These are phyloP conservation scores for Calycina marina DNA, from an alignment of 2,329 filamentous ascomycete species.

Conservation along the genomic window DNA sequence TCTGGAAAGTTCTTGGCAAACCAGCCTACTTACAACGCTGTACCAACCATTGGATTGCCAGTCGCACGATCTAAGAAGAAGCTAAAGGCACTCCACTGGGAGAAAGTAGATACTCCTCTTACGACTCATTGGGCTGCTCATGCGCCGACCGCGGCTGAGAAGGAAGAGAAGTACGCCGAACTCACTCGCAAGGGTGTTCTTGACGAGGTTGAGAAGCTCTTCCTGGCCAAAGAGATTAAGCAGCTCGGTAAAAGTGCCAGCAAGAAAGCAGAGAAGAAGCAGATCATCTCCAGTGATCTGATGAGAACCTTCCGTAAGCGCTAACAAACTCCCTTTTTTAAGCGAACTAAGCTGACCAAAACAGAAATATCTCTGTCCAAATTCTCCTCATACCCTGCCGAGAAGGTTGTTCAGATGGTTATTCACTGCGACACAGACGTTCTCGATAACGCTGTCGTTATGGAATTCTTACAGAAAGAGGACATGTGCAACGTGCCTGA, in stretches of 20 bases:
- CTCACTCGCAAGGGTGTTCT: conserved; percentile 88
- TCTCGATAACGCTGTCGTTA: conserved; percentile 76
- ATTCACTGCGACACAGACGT: conserved; percentile 89
- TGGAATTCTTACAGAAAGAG: conserved; percentile 91
- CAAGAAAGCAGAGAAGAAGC: conserved; percentile 89
- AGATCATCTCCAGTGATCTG: conserved; percentile 83
- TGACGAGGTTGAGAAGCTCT: conserved; percentile 94
- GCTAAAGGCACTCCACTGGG: conserved; percentile 98
- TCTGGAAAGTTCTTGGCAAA: conserved; percentile 60
- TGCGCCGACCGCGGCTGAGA: conserved; percentile 69
- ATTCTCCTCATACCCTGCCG: conserved; percentile 70
- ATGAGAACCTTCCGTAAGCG: conserved; percentile 67
- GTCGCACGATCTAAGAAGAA: conserved; percentile 94
- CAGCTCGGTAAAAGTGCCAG: conserved; percentile 52
- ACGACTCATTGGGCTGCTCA: conserved; percentile 88
- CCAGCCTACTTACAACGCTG: conserved; percentile 34
- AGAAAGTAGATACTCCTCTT: conserved; percentile 87
- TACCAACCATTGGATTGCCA: conserved; percentile 52
- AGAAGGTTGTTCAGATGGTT: conserved; percentile 82
- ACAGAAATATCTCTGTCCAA: conserved; percentile 78
- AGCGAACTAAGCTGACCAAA: background rate
- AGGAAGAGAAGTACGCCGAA: conserved; percentile 92
- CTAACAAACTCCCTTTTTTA: background rate
- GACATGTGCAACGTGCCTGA: conserved; percentile 88
- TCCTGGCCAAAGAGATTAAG: conserved; percentile 95